A percentile compares a stretch with the other conserved stretches of the same genome.
Conservation (phyloP, 2,329 filamentous ascomycete species). For the Ascochyta rabiei region DNA sequence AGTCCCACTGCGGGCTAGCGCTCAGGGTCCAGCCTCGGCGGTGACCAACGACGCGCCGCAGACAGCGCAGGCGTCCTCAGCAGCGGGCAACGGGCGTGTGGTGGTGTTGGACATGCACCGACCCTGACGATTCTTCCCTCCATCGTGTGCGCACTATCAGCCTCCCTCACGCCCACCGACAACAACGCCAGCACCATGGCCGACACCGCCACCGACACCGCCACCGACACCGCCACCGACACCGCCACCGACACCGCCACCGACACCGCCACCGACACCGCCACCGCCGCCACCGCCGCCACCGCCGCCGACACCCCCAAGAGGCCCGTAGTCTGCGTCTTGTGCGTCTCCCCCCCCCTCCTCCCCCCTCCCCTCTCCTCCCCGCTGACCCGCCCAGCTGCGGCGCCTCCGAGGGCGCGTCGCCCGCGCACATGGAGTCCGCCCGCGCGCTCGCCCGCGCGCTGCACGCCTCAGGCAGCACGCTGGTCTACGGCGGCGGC, state of each 20-base stretch:
- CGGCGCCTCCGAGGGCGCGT: conserved; percentile 76
- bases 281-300: neutral
- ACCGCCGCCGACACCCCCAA: conserved; percentile 24
- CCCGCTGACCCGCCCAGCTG: conserved; percentile 61
- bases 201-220: too few relatives aligned
- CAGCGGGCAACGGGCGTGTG: too few relatives aligned
- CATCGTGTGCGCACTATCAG: neutral
- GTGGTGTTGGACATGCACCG: too few relatives aligned
- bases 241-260: neutral
- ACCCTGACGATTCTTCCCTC: too few relatives aligned
- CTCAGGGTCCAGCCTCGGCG: conserved; percentile 23
- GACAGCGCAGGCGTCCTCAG: neutral
- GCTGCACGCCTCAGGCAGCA: conserved; percentile 78
- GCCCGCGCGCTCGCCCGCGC: conserved; percentile 75
- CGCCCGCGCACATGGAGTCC: conserved; percentile 75
- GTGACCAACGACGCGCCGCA: conserved; percentile 22
- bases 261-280: conserved; percentile 26
- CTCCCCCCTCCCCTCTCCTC: conserved; percentile 1
- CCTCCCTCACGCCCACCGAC: neutral
- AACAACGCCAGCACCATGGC: neutral
- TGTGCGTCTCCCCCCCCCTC: conserved; percentile 54
- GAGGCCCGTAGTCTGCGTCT: conserved; percentile 82
- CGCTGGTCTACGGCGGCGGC: conserved; percentile 92
- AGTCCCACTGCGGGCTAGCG: neutral
- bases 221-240: too few relatives aligned